These are phyloP conservation scores for Solanum chmielewskii DNA, from an alignment of 257 asterid genomes.

Conservation along the genomic window DNA sequence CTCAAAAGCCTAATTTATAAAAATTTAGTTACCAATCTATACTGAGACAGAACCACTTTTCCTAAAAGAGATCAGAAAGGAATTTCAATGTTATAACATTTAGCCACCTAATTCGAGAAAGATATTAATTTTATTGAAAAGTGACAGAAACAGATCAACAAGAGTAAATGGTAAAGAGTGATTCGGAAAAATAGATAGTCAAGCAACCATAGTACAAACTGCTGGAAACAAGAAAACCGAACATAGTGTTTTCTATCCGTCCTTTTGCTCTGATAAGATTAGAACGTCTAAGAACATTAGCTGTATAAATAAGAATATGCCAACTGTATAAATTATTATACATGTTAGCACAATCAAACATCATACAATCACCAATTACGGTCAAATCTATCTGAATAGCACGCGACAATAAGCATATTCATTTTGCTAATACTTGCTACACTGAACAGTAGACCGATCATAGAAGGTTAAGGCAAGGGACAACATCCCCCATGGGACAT, in stretches of 20 bases:
- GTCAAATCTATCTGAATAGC: not conserved
- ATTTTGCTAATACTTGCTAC: not conserved
- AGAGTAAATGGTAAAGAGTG: not conserved
- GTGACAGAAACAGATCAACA: not conserved
- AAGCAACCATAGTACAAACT: not conserved
- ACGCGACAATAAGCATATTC: not conserved
- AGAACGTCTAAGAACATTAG: not conserved
- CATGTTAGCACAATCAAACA: not conserved
- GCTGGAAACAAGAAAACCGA: not conserved
- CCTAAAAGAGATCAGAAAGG: not conserved
- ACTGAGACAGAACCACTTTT: not conserved
- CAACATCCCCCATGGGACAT: not conserved
- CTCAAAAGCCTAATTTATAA: slow-evolving; percentile 54
- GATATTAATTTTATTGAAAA: not conserved
- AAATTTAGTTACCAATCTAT: slow-evolving; percentile 30
- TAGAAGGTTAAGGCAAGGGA: not conserved
- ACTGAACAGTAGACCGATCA: not conserved
- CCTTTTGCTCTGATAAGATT: not conserved
- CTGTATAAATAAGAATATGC: not conserved
- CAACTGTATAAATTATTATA: not conserved
- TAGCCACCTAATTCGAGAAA: not conserved
- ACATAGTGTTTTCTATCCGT: not conserved
- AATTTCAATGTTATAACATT: not conserved
- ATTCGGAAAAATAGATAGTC: not conserved
- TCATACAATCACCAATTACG: not conserved